These are phyloP conservation scores for Bacidia rubella DNA, from an alignment of 495 filamentous ascomycete species.

Conservation along the genomic window DNA sequence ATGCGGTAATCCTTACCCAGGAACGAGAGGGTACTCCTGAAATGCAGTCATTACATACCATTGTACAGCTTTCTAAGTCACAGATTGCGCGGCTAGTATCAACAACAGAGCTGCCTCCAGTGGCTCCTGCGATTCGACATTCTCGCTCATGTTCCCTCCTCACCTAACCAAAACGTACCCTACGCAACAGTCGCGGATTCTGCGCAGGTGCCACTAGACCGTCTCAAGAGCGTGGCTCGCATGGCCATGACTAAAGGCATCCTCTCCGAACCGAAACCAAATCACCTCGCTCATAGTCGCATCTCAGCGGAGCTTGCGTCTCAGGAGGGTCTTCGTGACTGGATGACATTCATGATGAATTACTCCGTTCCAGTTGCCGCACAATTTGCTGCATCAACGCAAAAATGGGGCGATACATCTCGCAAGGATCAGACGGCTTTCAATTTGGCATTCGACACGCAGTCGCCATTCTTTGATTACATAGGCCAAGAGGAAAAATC, in stretches of 20 bases:
- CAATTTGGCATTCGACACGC: conserved; percentile 19
- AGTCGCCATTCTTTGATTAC: conserved; percentile 10
- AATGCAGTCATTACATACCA: too few species aligned
- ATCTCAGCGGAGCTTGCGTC: not conserved
- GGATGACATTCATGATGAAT: conserved; percentile 14
- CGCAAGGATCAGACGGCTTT: conserved; percentile 18
- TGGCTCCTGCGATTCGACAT: not conserved
- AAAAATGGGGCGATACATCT: conserved; percentile 14
- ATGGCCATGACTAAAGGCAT: not conserved
- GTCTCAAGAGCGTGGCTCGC: not conserved
- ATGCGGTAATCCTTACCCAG: too few species aligned
- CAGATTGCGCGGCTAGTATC: too few species aligned
- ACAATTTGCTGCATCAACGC: conserved; percentile 12
- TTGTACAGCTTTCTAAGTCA: too few species aligned
- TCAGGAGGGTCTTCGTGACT: not conserved
- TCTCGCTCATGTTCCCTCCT: not conserved
- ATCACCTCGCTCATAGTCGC: not conserved
- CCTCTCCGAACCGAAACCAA: not conserved
- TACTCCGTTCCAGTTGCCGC: conserved; percentile 11
- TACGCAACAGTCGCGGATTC: not conserved
- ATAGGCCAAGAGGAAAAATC: not conserved
- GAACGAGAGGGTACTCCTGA: too few species aligned
- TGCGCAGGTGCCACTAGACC: not conserved
- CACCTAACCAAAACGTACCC: not conserved
- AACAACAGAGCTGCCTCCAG: not conserved